Conservation (phyloP, 495 filamentous ascomycete genomes). For the Podospora pseudopauciseta region DNA sequence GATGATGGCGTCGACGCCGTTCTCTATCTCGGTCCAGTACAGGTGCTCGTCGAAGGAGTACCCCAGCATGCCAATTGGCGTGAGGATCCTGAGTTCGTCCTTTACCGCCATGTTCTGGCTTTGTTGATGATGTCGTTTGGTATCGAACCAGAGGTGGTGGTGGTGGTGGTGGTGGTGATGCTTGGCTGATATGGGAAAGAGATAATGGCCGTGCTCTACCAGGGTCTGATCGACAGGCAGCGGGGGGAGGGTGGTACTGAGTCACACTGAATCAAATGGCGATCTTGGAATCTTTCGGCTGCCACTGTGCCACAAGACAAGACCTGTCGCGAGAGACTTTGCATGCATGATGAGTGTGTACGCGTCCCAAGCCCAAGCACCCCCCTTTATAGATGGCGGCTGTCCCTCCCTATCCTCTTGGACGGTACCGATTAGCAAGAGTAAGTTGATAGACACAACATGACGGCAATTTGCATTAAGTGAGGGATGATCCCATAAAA, state of each 20-base stretch:
- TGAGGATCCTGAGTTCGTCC: constrained; percentile 36
- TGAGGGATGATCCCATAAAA: neutral
- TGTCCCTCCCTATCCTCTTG: neutral
- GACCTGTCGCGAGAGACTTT: neutral
- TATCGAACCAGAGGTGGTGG: neutral
- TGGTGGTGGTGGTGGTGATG: neutral
- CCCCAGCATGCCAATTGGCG: constrained; percentile 48
- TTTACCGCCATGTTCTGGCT: neutral
- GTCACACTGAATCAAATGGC: too few species aligned
- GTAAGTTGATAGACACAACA: neutral
- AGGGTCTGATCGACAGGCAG: neutral
- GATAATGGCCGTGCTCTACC: neutral
- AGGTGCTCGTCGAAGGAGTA: constrained; percentile 43
- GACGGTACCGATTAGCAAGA: neutral
- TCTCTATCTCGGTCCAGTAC: constrained; percentile 27
- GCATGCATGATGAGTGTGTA: neutral
- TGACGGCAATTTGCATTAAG: neutral
- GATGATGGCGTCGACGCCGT: constrained; percentile 42
- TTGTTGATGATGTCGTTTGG: neutral
- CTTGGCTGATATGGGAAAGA: constrained; percentile 2
- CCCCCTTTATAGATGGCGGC: neutral
- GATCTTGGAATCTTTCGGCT: neutral
- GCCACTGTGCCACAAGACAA: neutral
- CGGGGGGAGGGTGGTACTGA: neutral
- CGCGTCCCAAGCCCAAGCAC: neutral